These are phyloP conservation scores for Hysterium pulicare DNA, from an alignment of 2,329 filamentous ascomycete species.

Conservation along the genomic window DNA sequence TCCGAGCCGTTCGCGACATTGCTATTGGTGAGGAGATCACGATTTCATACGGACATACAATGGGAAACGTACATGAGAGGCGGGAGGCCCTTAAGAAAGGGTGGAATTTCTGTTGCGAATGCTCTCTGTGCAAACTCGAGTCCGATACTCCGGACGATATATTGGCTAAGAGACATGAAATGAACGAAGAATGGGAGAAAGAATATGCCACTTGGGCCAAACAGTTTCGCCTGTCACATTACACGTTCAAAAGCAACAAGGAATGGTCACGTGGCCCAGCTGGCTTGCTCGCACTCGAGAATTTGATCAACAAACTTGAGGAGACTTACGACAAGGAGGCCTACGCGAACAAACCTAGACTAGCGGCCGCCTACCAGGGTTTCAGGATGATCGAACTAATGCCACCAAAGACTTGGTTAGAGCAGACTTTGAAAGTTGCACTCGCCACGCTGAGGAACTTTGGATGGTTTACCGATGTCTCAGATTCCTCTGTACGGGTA, in stretches of 20 bases:
- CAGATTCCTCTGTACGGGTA: no score
- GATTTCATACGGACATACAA: neutral
- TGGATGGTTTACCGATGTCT: neutral
- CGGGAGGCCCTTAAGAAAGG: neutral
- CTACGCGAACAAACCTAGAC: neutral
- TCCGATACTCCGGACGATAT: neutral
- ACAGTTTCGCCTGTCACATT: neutral
- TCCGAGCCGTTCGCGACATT: slow-evolving; percentile 1
- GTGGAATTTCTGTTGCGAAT: neutral
- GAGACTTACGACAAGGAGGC: neutral
- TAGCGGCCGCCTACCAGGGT: neutral
- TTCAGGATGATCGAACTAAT: neutral
- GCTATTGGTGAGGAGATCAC: slow-evolving; percentile 1
- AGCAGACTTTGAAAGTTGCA: neutral
- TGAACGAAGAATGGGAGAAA: neutral
- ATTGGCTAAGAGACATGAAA: neutral
- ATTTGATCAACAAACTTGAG: neutral
- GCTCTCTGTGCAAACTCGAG: neutral
- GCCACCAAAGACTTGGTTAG: neutral
- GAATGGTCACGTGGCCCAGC: neutral
- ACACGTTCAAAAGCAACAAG: neutral
- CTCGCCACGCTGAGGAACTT: neutral
- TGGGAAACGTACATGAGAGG: neutral
- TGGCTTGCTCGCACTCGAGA: neutral
- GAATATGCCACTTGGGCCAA: neutral